Percentiles rank a stretch among this genome's conserved stretches.
phyloP scores from a whole-genome alignment of 2,329 filamentous ascomycete genomes.

The Ophiostoma himal-ulmi region DNA sequence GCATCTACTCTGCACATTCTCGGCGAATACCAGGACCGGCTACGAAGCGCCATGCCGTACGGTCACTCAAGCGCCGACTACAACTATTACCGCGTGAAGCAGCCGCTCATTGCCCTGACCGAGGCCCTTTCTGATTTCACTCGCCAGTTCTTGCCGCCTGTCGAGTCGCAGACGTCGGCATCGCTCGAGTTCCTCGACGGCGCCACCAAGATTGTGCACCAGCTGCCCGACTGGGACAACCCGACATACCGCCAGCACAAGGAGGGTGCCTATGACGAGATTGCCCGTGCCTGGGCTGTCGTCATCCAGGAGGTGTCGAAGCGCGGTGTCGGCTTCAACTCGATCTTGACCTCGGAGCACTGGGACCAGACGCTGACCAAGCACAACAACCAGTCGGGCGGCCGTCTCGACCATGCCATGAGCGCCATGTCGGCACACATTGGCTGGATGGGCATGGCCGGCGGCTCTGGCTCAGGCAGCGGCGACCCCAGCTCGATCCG shows the following conservation, averaged over 20 bases:
- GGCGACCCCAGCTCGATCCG: slow-evolving; percentile 54
- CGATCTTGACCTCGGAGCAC: slow-evolving; percentile 72
- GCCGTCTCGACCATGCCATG: slow-evolving; percentile 73
- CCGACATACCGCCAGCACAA: slow-evolving; percentile 87
- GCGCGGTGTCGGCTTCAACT: slow-evolving; percentile 71
- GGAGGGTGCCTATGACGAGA: slow-evolving; percentile 92
- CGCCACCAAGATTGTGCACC: slow-evolving; percentile 83
- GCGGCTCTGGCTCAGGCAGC: slow-evolving; percentile 30
- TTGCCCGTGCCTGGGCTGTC: slow-evolving; percentile 85
- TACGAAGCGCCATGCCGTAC: slow-evolving; percentile 78
- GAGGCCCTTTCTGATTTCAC: slow-evolving; percentile 92
- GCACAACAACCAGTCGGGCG: slow-evolving; percentile 81
- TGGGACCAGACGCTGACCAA: slow-evolving; percentile 86
- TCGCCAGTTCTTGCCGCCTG: slow-evolving; percentile 87
- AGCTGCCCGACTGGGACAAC: slow-evolving; percentile 84
- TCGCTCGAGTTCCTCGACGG: slow-evolving; percentile 85
- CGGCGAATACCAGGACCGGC: slow-evolving; percentile 69
- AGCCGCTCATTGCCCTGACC: slow-evolving; percentile 71
- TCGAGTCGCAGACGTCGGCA: slow-evolving; percentile 74
- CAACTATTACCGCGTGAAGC: slow-evolving; percentile 86
- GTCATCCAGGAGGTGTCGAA: slow-evolving; percentile 90
- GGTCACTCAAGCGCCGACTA: slow-evolving; percentile 84
- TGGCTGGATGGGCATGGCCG: slow-evolving; percentile 65
- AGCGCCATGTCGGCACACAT: slow-evolving; percentile 68
- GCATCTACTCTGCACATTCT: slow-evolving; percentile 74